These are phyloP conservation scores for Zygosaccharomyces gambellarensis DNA, from an alignment of 805 yeast species.

Conservation along the genomic window DNA sequence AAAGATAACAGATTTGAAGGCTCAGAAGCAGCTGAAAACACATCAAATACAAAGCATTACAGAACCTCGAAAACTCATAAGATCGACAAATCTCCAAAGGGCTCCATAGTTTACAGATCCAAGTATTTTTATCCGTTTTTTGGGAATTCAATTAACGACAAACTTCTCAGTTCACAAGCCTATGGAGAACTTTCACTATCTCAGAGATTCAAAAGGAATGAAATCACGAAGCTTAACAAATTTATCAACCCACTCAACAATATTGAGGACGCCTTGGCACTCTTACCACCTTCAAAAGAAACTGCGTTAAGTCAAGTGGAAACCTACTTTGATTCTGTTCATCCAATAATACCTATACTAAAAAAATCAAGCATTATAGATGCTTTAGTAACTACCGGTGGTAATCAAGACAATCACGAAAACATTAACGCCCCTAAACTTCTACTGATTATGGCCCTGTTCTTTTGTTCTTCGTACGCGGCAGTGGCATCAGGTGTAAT, in stretches of 20 bases:
- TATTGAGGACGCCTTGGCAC: constrained; percentile 15
- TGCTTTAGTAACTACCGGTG: constrained; percentile 9
- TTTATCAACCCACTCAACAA: constrained; percentile 7
- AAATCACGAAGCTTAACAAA: constrained; percentile 19
- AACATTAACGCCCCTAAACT: constrained; percentile 11
- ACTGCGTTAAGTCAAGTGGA: constrained; percentile 17
- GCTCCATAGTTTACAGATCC: constrained; percentile 17
- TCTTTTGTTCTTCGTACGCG: constrained; percentile 25
- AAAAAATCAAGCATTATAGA: constrained; percentile 8
- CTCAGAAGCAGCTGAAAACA: background rate
- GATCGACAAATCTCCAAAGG: constrained; percentile 2
- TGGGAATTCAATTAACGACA: constrained; percentile 21
- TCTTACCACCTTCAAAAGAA: constrained; percentile 18
- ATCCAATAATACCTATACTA: constrained; percentile 29
- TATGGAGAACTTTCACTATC: constrained; percentile 8
- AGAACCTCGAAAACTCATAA: background rate
- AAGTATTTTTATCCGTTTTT: constrained; percentile 28
- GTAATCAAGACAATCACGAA: constrained; percentile 1
- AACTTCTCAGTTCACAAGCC: constrained; percentile 13
- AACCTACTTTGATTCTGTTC: constrained; percentile 21
- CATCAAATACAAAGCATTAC: background rate
- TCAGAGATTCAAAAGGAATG: constrained; percentile 18
- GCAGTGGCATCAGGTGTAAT: constrained; percentile 25
- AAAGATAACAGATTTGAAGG: background rate
- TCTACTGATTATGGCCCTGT: constrained; percentile 19